Evolutionary conservation across 176 grass and related monocot species (phyloP), one percentile per base, ranked within the genome.

Genomic region (Bromus sterilis): DNA sequence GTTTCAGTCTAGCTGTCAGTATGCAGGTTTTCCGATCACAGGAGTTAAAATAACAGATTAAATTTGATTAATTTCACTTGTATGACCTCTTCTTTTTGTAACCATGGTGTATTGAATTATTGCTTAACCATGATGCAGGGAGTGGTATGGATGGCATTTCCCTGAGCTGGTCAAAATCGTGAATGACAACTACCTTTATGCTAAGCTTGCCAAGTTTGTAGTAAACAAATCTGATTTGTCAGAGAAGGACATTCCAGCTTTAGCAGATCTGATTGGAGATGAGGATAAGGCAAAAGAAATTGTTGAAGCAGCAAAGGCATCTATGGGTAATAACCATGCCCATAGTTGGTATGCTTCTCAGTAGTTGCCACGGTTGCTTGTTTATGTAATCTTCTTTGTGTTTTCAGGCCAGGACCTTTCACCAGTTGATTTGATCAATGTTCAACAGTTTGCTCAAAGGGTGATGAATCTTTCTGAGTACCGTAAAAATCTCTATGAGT

Each of bases 381-480:
- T 74, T 66, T 56, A 42, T 66, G 84, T 12, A 83, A 86, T 40
- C 43, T 5, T 11, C 42, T 9, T 56, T 79, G 16, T 72, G 10
- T 80, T 73, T 83, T 74, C 77, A 86, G 84, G 94, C 18, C 94
- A 94, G 86, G 94, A 97, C 68, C 80, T 97, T 12, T 94, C 94
- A 77, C 87, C 91, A 70, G 76, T 97, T 76, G 91, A 97, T 85
- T 87, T 97, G 85, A 94, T 97, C 34, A 92, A 92, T 77, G 91
- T 97, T 36, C 89, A 97, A 79, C 91, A 92, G 71, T 97, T 97
- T 78, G 91, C 94, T 11, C 89, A 92, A 84, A 90, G 89, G 36
- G 91, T 97, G 78, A 97, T 97, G 87, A 84, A 97, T 79, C 77
- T 97, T 0, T 94, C 94, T 61, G 94, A 97, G 46, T 97, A 97